These are phyloP conservation scores for Leishmania martiniquensis DNA, from an alignment of 208 protist species.

Conservation along the genomic window DNA sequence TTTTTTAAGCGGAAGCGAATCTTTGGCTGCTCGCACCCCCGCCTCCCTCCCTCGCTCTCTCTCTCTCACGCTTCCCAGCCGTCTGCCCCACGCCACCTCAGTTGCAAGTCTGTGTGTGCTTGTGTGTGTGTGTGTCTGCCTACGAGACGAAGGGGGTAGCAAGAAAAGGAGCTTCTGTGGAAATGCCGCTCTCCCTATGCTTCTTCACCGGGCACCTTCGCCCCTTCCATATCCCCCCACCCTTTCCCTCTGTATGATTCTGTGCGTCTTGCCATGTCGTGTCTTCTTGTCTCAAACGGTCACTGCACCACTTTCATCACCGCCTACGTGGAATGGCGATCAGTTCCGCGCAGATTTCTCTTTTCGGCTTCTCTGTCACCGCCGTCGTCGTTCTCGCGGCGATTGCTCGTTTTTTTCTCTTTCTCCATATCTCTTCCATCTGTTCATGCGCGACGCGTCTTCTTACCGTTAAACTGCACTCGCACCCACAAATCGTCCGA, in stretches of 20 bases:
- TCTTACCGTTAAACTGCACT: background rate
- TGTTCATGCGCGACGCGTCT: background rate
- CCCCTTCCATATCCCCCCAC: background rate
- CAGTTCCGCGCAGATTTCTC: background rate
- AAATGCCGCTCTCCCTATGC: background rate
- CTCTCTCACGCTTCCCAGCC: background rate
- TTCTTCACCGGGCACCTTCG: background rate
- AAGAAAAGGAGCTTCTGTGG: background rate
- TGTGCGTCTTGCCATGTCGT: background rate
- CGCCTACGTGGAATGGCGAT: background rate
- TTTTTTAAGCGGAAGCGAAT: background rate
- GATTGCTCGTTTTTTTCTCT: slow-evolving; percentile 4
- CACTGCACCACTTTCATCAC: too few relatives aligned
- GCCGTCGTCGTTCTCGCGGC: background rate
- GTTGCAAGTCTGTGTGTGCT: background rate
- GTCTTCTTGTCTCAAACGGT: background rate
- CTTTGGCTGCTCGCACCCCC: too few relatives aligned
- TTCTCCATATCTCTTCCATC: too few relatives aligned
- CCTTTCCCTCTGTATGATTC: background rate
- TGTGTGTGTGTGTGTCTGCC: background rate
- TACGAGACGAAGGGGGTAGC: background rate
- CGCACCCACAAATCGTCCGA: background rate
- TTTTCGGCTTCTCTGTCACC: background rate
- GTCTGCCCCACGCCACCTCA: background rate
- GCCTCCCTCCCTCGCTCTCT: background rate